phyloP scores from a whole-genome alignment of 768 basidiomycete species.

The Aureoboletus auriporus region DNA sequence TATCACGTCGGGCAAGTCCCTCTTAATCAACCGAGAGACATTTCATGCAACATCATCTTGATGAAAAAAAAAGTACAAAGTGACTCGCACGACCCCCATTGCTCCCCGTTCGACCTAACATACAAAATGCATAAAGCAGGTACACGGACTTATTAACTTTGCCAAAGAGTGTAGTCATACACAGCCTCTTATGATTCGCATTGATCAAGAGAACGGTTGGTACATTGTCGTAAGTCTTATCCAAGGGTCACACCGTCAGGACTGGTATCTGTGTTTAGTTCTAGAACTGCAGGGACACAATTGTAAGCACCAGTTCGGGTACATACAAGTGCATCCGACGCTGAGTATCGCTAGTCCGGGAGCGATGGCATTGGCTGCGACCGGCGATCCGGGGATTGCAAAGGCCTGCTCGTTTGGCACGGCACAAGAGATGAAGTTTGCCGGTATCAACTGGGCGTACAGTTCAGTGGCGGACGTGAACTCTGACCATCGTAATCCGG shows the following conservation, averaged over 20 bases:
- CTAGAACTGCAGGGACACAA: constrained; percentile 54
- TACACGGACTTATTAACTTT: constrained; percentile 42
- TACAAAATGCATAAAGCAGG: constrained; percentile 46
- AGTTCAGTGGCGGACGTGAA: constrained; percentile 74
- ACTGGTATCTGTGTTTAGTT: constrained; percentile 65
- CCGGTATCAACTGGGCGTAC: constrained; percentile 69
- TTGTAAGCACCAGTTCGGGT: constrained; percentile 45
- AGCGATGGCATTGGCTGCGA: constrained; percentile 67
- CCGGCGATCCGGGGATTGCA: constrained; percentile 41
- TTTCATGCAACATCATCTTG: constrained; percentile 48
- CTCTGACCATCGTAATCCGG: constrained; percentile 63
- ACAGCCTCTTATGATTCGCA: constrained; percentile 60
- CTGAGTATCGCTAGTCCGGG: constrained; percentile 47
- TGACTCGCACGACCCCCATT: constrained; percentile 14
- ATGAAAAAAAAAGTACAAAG: constrained; percentile 66
- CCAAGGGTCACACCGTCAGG: constrained; percentile 33
- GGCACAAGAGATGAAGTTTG: constrained; percentile 52
- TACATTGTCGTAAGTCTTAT: not conserved
- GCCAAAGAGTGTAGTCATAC: constrained; percentile 56
- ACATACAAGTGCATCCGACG: not conserved
- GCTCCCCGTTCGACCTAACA: not conserved
- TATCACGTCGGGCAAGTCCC: constrained; percentile 53
- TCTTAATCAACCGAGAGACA: no score
- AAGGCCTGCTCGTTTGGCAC: constrained; percentile 47
- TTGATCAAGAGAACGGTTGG: constrained; percentile 72